A percentile compares a stretch with the other conserved stretches of the same genome.
These are phyloP conservation scores for Aureobasidium sp. DNA, from an alignment of 2,329 filamentous ascomycete species.

Conservation along the genomic window DNA sequence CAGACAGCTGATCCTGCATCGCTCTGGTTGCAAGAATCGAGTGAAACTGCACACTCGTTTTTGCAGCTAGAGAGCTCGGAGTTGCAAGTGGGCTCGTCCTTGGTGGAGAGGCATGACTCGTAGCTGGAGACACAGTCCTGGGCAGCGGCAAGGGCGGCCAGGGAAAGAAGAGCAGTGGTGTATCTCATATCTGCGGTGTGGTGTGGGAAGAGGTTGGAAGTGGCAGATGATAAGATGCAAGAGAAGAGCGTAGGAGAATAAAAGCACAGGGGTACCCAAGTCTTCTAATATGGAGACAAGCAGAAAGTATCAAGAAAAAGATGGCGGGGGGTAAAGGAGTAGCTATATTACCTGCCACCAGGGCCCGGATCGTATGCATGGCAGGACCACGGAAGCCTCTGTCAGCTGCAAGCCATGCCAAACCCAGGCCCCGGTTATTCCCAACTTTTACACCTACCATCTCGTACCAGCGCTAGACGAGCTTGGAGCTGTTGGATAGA, in stretches of 20 bases:
- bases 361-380: background rate
- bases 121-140: constrained; percentile 3
- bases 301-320: background rate
- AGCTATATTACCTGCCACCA: constrained; percentile 7
- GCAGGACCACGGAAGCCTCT: background rate
- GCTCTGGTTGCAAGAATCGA: constrained; percentile 1
- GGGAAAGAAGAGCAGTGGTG: background rate
- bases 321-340: background rate
- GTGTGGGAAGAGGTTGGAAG: background rate
- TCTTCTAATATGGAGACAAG: background rate
- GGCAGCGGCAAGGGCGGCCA: constrained; percentile 3
- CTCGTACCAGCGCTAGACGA: background rate
- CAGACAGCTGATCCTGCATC: background rate
- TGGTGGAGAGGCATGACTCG: constrained; percentile 1
- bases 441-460: background rate
- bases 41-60: background rate
- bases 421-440: background rate
- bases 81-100: background rate
- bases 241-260: background rate
- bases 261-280: background rate
- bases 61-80: background rate
- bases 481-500: background rate
- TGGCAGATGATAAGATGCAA: background rate
- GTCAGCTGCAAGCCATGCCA: constrained; percentile 1
- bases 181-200: constrained; percentile 5